Percentiles rank a stretch among this genome's conserved stretches.
These are phyloP conservation scores for Plasmopara muralis DNA, from an alignment of 352 stramenopile species.

Conservation along the genomic window DNA sequence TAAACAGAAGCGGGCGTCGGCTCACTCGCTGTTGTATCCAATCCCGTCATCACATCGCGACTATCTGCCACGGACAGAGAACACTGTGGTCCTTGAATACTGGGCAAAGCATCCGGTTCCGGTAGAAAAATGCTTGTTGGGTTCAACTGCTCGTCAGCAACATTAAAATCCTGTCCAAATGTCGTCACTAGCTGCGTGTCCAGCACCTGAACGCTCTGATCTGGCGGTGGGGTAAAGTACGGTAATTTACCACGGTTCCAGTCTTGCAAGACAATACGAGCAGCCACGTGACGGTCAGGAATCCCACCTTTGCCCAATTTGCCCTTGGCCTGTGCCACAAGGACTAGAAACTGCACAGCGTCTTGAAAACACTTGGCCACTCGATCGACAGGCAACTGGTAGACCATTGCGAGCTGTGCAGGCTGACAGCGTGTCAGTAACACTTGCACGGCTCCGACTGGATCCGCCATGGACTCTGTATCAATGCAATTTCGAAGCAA, in stretches of 20 bases:
- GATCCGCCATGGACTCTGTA: conserved; percentile 92
- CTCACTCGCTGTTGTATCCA: conserved; percentile 13
- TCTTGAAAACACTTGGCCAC: conserved; percentile 49
- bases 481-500: conserved; percentile 96
- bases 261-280: conserved; percentile 87
- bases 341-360: conserved; percentile 91
- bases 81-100: conserved; percentile 33
- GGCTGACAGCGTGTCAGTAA: conserved; percentile 91
- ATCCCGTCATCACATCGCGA: conserved; percentile 12
- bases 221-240: conserved; percentile 82
- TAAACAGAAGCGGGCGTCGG: conserved; percentile 18
- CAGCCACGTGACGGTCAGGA: conserved; percentile 91
- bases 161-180: conserved; percentile 61
- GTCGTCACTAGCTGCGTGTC: conserved; percentile 56
- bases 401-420: conserved; percentile 91
- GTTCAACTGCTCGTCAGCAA: conserved; percentile 58
- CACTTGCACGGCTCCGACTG: conserved; percentile 88
- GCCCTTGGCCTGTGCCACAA: conserved; percentile 88
- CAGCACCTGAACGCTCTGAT: conserved; percentile 55
- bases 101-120: conserved; percentile 20
- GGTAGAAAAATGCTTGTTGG: conserved; percentile 60
- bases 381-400: conserved; percentile 87
- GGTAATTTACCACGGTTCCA: conserved; percentile 89
- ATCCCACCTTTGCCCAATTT: conserved; percentile 94
- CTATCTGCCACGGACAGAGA: conserved; percentile 31